Evolutionary conservation across 225 moss, liverwort and hornwort species (phyloP), one percentile per base, ranked within the genome.

Genomic region (Asterella californica): DNA sequence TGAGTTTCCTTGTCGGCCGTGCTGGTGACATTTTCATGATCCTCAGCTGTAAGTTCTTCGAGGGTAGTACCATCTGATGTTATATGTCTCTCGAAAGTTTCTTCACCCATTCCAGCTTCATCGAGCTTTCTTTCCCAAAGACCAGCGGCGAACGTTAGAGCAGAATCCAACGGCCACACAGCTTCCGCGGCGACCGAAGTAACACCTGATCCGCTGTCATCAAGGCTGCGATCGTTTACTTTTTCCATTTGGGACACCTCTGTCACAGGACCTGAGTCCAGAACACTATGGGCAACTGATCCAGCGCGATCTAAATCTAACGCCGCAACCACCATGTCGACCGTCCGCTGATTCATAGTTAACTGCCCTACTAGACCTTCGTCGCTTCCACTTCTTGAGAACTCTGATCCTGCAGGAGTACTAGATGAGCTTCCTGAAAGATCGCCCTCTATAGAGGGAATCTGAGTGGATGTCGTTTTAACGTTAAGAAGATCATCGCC

Each of bases 291-390:
- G 2, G 81, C 80, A 25, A 68, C 36, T 74, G 83, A 77, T 79
- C 86, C 89, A 5, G 81, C 83, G 25, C 55, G 67, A 42, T 88
- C 84, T 57, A 91, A 76, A 70, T 90, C 91, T 60, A 90, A 86
- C 50, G 90, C 91, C 24, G 88, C 79, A 21, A 79, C 68, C 27
- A 79, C 91, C 87, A 91, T 81, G 71, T 91, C 89, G 70, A 90
- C 91, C 17, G 90, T 91, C 59, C 90, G 88, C 70, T 88, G 87
- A 75, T 84, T 78, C 84, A 85, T 78, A 2, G 84, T 76, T 36
- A 79, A 15, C 2, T 83, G 87, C 57, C 85, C 87, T 38, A 49
- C 33, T 30, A 76, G 57, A 18, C 50, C 52, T 14, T 85, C 85
- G 0, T 74, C 83, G 72, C 81, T 83, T 34, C 71, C 81, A 57